phyloP scores from a whole-genome alignment of 2,329 filamentous ascomycete species.

The Curvularia spicifera region DNA sequence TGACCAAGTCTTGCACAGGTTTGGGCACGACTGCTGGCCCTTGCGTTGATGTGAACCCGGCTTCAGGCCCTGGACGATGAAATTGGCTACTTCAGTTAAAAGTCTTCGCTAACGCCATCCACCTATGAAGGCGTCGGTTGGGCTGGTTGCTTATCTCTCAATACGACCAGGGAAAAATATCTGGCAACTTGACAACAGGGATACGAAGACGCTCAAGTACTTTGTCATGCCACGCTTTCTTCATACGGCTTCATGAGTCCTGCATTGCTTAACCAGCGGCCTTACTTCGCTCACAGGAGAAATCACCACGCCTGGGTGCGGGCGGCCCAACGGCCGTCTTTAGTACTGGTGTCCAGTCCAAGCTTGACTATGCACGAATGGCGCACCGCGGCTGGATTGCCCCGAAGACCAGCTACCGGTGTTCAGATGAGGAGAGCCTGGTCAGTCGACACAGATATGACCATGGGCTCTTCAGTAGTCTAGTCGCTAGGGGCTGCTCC shows the following conservation, averaged over 20 bases:
- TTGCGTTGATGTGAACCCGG: conserved; percentile 10
- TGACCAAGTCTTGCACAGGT: not conserved
- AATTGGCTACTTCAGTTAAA: conserved; percentile 5
- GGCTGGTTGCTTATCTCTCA: not conserved
- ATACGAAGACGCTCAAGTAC: too few relatives aligned
- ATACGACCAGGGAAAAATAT: not conserved
- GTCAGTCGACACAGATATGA: not conserved
- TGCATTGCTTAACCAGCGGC: not conserved
- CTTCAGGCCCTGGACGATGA: not conserved
- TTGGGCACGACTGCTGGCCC: conserved; percentile 11
- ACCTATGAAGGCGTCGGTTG: not conserved
- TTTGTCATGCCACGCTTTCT: not conserved
- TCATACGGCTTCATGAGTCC: not conserved
- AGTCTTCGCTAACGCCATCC: not conserved
- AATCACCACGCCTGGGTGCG: not conserved
- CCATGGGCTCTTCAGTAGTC: not conserved
- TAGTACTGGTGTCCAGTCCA: not conserved
- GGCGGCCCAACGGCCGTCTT: not conserved
- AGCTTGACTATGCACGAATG: conserved; percentile 5
- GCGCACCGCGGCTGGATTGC: not conserved
- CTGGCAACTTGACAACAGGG: not conserved
- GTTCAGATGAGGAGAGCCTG: not conserved
- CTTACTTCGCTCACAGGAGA: not conserved
- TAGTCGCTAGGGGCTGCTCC: not conserved
- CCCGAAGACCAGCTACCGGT: conserved; percentile 14